Evolutionary conservation across 1,284 basidiomycete genomes (phyloP).

Genomic region (Puccinia sorghi): DNA sequence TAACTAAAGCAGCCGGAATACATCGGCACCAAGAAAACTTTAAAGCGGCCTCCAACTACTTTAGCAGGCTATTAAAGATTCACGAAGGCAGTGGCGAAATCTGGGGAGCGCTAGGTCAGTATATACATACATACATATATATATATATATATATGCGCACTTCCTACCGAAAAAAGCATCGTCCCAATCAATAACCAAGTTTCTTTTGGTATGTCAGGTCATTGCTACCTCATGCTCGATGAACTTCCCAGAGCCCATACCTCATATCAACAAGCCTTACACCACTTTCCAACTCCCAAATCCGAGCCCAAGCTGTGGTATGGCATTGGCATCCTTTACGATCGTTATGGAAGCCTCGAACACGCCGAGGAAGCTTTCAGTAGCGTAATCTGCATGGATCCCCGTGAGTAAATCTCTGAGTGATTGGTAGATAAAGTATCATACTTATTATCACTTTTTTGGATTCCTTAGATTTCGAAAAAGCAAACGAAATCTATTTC

Average conservation of each 20-base stretch:
- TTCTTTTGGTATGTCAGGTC: constrained; percentile 62
- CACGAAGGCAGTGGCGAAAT: constrained; percentile 91
- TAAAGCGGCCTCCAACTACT: constrained; percentile 58
- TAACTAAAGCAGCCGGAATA: constrained; percentile 77
- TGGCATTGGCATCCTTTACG: constrained; percentile 97
- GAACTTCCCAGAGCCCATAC: constrained; percentile 98
- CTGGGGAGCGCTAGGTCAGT: constrained; percentile 81
- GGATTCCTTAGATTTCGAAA: constrained; percentile 78
- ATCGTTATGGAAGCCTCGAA: constrained; percentile 95
- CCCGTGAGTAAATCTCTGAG: constrained; percentile 64
- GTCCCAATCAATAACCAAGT: neutral
- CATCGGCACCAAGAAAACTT: constrained; percentile 64
- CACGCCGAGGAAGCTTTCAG: constrained; percentile 98
- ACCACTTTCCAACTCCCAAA: constrained; percentile 92
- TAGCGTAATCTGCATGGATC: constrained; percentile 94
- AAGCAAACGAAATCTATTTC: constrained; percentile 98
- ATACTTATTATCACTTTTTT: neutral
- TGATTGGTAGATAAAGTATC: too few relatives aligned
- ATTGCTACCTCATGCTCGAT: constrained; percentile 99
- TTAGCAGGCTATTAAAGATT: constrained; percentile 62
- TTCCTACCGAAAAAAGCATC: constrained; percentile 51
- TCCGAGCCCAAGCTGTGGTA: constrained; percentile 99
- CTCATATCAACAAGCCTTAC: constrained; percentile 97
- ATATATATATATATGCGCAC: neutral
- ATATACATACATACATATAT: neutral